Base-by-base conservation (phyloP, 176 grass and related monocot genomes). In the Eleusine indica region DNA sequence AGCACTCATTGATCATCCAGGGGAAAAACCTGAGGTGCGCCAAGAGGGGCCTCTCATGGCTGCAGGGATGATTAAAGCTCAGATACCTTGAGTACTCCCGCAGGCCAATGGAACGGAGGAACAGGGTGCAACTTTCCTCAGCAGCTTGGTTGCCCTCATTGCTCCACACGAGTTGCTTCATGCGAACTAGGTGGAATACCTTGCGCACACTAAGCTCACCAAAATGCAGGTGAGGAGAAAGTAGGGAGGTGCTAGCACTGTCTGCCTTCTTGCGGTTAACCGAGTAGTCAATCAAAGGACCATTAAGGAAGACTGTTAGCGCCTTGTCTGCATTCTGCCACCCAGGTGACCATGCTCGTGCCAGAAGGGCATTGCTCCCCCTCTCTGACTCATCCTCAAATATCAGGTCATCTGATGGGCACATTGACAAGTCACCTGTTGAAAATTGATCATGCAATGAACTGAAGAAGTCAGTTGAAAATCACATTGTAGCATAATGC, bases 161-260 rank as follows among this genome's bases (percentile, higher is more conserved):
- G 51, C 82, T 93, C 96, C 93, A 95, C 70, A 98, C 77, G 3
- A 98, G 91, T 53, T 98, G 96, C 80, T 95, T 98, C 93, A 98
- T 92, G 2, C 89, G 93, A 71, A 98, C 93, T 12, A 94, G 89
- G 37, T 98, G 96, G 80, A 98, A 98, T 9, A 98, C 93, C 84
- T 98, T 98, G 64, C 96, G 93, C n/a, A 95, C 96, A 2, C 96
- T 98, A 22, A 98, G 87, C 81, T 98, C 96, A 9, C 96, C 96
- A 3, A 98, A 98, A 46, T 98, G 96, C 43, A 98, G 61, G 84
- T 95, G 62, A 17, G 96, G 96, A 9, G 96, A 98, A 40, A 98
- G 85, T 12, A 98, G 81, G 74, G 96, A 98, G 22, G 96, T 98
- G 66, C 79, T 95, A 17, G 93, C 83, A 11, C 96, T 86, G 32